Base-by-base conservation (phyloP, 192 early-diverging fungal species). In the Podila horticola region DNA sequence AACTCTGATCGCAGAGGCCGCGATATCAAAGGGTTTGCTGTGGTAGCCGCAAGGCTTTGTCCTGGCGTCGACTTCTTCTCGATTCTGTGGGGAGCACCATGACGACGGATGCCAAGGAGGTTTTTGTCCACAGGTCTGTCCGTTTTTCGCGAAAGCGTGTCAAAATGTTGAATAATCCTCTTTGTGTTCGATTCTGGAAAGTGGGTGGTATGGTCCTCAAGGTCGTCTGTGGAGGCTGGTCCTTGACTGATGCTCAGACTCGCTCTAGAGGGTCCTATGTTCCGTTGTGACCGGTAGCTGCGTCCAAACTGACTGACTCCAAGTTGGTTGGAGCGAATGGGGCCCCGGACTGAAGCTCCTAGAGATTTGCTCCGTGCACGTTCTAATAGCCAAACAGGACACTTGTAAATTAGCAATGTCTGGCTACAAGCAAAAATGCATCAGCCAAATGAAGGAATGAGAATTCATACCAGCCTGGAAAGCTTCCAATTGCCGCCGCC, bases 381-480 rank as follows among this genome's bases (percentile, higher is more conserved):
- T 41, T 77, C 74, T 77, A 69, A 49, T 30, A 15, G 2, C 13
- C 29, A 45, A 11, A 24, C 13, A 38, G 5, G 38, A 30, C 15
- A 31, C 41, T 45, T 13, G 13, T 17, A 45, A 0, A 45, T 45
- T 45, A 17, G 15, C 41, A 1, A 15, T 30, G 33, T 17, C 12
- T 1, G n/a, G 6, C 4, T 8, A 24, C 12, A 22, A 24, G 15
- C 17, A 9, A 10, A 52, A 26, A 36, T 58, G 38, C 58, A 19
- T 62, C 57, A 4, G 28, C 2, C 11, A 3, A 24, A 9, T 24
- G 36, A 38, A 11, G 5, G 9, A 8, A 13, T 24, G 58, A 1
- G 24, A 33, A 4, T 34, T 24, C 17, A 34, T 57, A 79, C 76
- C 76, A 45, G 76, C 76, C 63, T 79, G 64, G 38, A 64, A 79